Percentiles rank a stretch among this genome's conserved stretches.
phyloP scores from a whole-genome alignment of 441 rosid genomes.

The Euphorbia schlechtendalii region DNA sequence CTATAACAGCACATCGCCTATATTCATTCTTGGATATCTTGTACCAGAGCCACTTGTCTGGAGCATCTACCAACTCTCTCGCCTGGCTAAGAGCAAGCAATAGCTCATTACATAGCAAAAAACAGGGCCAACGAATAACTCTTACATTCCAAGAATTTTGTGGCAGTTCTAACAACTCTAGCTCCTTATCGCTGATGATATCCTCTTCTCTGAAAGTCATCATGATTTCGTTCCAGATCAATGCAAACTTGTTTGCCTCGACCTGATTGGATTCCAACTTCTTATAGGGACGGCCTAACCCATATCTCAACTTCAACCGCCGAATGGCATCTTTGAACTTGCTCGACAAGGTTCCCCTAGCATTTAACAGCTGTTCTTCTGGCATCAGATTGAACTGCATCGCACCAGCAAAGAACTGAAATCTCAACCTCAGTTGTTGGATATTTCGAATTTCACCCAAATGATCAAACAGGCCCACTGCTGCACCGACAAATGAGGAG shows the following conservation, averaged over 20 bases:
- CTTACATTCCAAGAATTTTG: slow-evolving; percentile 72
- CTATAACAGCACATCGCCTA: slow-evolving; percentile 81
- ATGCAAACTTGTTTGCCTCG: slow-evolving; percentile 77
- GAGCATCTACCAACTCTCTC: slow-evolving; percentile 72
- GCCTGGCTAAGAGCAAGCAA: slow-evolving; percentile 86
- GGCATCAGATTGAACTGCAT: slow-evolving; percentile 93
- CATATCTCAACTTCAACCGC: slow-evolving; percentile 81
- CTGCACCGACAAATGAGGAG: slow-evolving; percentile 73
- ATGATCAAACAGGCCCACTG: slow-evolving; percentile 73
- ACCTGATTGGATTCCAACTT: slow-evolving; percentile 86
- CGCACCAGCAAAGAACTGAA: slow-evolving; percentile 88
- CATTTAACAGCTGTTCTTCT: slow-evolving; percentile 73
- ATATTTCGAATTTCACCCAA: slow-evolving; percentile 89
- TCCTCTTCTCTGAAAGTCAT: slow-evolving; percentile 80
- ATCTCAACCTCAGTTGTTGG: slow-evolving; percentile 77
- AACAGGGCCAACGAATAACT: slow-evolving; percentile 89
- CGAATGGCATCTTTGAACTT: slow-evolving; percentile 70
- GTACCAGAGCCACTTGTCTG: slow-evolving; percentile 84
- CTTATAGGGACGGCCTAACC: slow-evolving; percentile 73
- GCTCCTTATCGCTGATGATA: slow-evolving; percentile 71
- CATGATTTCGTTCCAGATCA: slow-evolving; percentile 89
- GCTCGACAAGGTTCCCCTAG: slow-evolving; percentile 58
- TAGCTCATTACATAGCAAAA: slow-evolving; percentile 78
- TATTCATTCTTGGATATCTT: slow-evolving; percentile 82
- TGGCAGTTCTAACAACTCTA: slow-evolving; percentile 77